Evolutionary conservation across 2,329 filamentous ascomycete genomes (phyloP).

Genomic region (Trichoderma breve): DNA sequence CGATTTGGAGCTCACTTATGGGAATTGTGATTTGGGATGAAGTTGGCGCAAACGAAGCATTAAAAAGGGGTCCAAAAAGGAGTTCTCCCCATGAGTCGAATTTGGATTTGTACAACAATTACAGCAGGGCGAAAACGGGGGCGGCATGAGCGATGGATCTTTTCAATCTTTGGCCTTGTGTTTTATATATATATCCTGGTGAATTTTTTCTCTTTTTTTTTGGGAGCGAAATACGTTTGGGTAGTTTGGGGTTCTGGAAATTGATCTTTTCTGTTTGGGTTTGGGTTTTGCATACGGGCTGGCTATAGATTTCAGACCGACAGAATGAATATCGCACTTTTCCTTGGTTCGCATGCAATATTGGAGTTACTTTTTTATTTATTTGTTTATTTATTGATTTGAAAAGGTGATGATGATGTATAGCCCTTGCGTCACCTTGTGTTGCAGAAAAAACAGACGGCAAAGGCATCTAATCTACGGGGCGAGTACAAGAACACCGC

Average conservation of each 20-base stretch:
- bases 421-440: neutral
- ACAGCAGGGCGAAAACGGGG: neutral
- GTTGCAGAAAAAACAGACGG: neutral
- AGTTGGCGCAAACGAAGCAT: neutral
- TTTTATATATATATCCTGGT: neutral
- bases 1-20: neutral
- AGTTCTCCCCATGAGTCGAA: neutral
- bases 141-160: neutral
- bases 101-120: neutral
- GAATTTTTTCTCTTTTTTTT: neutral
- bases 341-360: neutral
- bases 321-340: neutral
- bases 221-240: neutral
- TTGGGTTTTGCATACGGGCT: neutral
- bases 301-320: neutral
- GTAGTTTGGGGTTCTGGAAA: neutral
- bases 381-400: neutral
- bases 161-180: neutral
- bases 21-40: neutral
- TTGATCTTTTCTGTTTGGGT: neutral
- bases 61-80: neutral
- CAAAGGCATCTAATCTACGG: neutral
- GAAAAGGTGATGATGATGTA: neutral
- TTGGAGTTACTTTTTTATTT: neutral
- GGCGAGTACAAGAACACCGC: neutral